Conservation (phyloP, 208 protist species). For the Leishmania turanica region DNA sequence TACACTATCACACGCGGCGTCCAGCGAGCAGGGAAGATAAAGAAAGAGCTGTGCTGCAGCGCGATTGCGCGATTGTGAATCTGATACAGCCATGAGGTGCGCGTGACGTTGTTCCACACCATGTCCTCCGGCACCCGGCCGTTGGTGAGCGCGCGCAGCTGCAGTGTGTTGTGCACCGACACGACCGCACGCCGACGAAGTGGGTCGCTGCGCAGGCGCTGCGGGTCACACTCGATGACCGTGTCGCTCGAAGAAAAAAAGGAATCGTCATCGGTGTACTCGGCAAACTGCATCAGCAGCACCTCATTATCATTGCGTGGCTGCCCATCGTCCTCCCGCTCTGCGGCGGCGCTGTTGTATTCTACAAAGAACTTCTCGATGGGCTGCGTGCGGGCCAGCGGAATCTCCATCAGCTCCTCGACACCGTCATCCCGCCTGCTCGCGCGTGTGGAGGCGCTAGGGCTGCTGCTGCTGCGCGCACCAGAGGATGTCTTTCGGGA, state of each 20-base stretch:
- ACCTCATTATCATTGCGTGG: constrained; percentile 77
- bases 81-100: constrained; percentile 74
- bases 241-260: constrained; percentile 80
- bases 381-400: constrained; percentile 43
- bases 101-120: constrained; percentile 43
- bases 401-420: constrained; percentile 77
- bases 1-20: constrained; percentile 87
- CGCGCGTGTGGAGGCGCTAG: constrained; percentile 18
- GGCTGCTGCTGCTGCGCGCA: constrained; percentile 26
- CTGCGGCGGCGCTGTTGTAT: constrained; percentile 40
- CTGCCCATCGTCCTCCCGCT: constrained; percentile 36
- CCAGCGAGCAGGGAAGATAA: constrained; percentile 84
- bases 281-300: constrained; percentile 82
- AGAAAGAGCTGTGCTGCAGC: constrained; percentile 83
- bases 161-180: constrained; percentile 71
- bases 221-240: constrained; percentile 66
- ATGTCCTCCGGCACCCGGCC: constrained; percentile 63
- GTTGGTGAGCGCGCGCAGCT: constrained; percentile 52
- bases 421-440: constrained; percentile 33
- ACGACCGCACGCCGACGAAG: constrained; percentile 49
- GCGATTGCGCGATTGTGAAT: constrained; percentile 80
- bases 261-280: constrained; percentile 93
- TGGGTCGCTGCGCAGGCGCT: constrained; percentile 52
- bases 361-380: constrained; percentile 88
- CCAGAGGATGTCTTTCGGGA: constrained; percentile 18